Base-by-base conservation (phyloP, 2,329 filamentous ascomycete genomes). In the Aureobasidium leucospermi region DNA sequence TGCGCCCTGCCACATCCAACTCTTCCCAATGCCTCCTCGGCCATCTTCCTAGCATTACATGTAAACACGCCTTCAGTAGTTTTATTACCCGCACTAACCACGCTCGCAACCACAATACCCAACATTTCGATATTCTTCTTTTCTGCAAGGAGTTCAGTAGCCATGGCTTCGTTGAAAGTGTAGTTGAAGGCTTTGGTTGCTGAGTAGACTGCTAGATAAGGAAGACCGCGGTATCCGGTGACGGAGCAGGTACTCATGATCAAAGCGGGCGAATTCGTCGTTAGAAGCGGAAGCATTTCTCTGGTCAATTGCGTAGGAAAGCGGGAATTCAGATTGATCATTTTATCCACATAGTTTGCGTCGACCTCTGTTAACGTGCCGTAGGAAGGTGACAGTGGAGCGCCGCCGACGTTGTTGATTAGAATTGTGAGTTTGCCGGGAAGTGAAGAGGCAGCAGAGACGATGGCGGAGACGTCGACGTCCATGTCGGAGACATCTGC, bases 361-460 rank as follows among this genome's bases (percentile, higher is more conserved):
- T 71, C 67, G 10, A 70, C 69, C 2, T 74, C 66, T 11, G 72
- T 67, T 4, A 81, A 66, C 2, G 71, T 63, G 4, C 66, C 67
- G 60, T 72, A 79, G 1, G 66, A 61, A 4, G 70, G 67, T 59
- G 70, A 55, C 11, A 62, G 58, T 10, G 65, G 64, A 11, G 65
- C 68, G 10, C 78, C 78, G 19, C 82, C 81, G 0, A 81, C 77
- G 67, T 84, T 85, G 69, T 85, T 85, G 65, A 85, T 68, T 28
- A 85, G 70, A 2, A 84, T 69, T 1, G 77, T 82, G 34, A 85
- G 69, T 61, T 77, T 68, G 38, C 79, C 66, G 52, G 60, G 53
- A 7, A 67, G 41, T 3, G 58, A 41, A 1, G 70, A 63, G 9
- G 76, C 66, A 4, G 66, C 61, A 1, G 49, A 55, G 10, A 60